phyloP scores from a whole-genome alignment of 2,329 filamentous ascomycete genomes.

The Diaporthe citriasiana region DNA sequence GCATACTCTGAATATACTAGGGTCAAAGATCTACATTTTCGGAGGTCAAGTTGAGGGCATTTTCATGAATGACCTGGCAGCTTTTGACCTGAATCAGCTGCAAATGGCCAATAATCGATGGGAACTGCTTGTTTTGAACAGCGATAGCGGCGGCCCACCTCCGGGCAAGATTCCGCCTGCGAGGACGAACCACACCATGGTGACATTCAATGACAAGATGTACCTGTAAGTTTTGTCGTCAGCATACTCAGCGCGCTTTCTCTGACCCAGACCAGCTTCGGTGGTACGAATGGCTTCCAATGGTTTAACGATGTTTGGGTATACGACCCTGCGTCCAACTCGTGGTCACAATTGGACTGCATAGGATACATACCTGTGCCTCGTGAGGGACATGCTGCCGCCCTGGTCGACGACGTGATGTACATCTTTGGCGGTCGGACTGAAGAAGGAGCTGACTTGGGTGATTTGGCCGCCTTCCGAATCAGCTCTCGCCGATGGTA shows the following conservation, averaged over 20 bases:
- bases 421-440: conserved; percentile 98
- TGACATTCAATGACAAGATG: conserved; percentile 93
- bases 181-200: conserved; percentile 92
- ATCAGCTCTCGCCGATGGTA: conserved; percentile 92
- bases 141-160: conserved; percentile 70
- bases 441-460: conserved; percentile 91
- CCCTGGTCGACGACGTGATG: conserved; percentile 97
- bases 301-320: conserved; percentile 99
- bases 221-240: conserved; percentile 77
- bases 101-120: conserved; percentile 93
- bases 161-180: conserved; percentile 83
- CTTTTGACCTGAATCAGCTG: conserved; percentile 95
- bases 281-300: conserved; percentile 92
- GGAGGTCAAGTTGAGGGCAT: conserved; percentile 97
- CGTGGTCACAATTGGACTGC: conserved; percentile 91
- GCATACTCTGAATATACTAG: conserved; percentile 95
- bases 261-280: conserved; percentile 74
- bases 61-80: conserved; percentile 97
- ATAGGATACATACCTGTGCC: conserved; percentile 97
- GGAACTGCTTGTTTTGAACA: conserved; percentile 90
- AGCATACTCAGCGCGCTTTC: neutral
- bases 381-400: conserved; percentile 93
- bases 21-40: conserved; percentile 97
- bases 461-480: conserved; percentile 86
- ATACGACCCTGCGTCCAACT: conserved; percentile 86